Base-by-base conservation (phyloP, 2,329 filamentous ascomycete genomes). In the Talaromyces albobiverticillius region DNA sequence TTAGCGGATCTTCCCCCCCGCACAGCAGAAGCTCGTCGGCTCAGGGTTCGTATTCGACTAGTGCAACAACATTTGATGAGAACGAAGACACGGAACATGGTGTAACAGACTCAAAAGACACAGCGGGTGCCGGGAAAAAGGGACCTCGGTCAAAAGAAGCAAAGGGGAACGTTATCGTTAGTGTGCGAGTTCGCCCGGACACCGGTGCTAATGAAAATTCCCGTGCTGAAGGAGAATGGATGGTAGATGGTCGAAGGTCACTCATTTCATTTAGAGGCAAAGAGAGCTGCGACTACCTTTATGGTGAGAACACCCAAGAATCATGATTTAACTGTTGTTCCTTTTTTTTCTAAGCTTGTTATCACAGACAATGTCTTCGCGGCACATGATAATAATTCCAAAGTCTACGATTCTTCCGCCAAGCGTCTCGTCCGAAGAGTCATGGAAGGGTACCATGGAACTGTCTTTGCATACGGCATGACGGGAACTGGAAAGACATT, bases 361-460 rank as follows among this genome's bases (percentile, higher is more conserved):
- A 22, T 18, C 22, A 5, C 64, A 95, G 94, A 99, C 77, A 97
- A 97, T 74, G 94, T 97, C 58, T 99, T 99, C 72, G 85, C 90
- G 48, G 89, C 91, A 16, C 85, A 95, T 68, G 93, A 99, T 68
- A 89, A 96, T 69, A 99, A 99, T 69, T 85, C 90, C 51, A 87
- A 88, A 68, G 94, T 99, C 9, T 99, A 99, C 70, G 94, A 99
- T 72, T 86, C 93, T 59, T 89, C 85, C 43, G 94, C 94, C 41
- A 97, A 97, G 74, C 88, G 94, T 58, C 79, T 99, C 49, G 94
- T 99, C 45, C 88, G 94, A 62, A 83, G 94, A 64, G 94, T 99
- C 47, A 99, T 99, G 94, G 94, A 99, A 76, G 94, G 94, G 40
- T 99, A 97, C 70, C 93, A 97, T 66, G 94, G 93, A 56, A 99